These are phyloP conservation scores for Penicillium sp. DNA, from an alignment of 2,329 filamentous ascomycete species.

Conservation along the genomic window DNA sequence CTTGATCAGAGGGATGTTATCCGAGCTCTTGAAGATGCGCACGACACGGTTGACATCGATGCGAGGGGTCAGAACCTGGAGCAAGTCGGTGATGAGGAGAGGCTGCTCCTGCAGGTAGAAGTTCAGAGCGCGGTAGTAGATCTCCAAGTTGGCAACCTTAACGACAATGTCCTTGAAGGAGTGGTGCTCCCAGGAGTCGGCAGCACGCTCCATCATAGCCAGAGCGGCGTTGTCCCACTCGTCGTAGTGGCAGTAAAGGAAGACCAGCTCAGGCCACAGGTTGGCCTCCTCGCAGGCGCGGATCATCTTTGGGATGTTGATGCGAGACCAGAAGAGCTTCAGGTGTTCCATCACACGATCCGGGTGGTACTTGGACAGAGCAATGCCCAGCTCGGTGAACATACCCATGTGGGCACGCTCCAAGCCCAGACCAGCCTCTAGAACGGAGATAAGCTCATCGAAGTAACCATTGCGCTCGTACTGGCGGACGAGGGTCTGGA, in stretches of 20 bases:
- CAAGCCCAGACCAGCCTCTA: constrained; percentile 92
- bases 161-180: constrained; percentile 98
- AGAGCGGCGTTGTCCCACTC: constrained; percentile 97
- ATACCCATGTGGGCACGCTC: constrained; percentile 95
- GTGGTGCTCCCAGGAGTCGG: constrained; percentile 98
- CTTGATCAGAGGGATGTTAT: constrained; percentile 97
- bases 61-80: constrained; percentile 86
- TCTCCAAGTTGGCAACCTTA: constrained; percentile 97
- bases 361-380: constrained; percentile 90
- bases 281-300: constrained; percentile 90
- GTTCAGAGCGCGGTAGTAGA: constrained; percentile 96
- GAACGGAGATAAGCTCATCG: constrained; percentile 90
- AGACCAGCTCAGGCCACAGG: constrained; percentile 95
- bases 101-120: constrained; percentile 98
- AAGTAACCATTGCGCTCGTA: constrained; percentile 98
- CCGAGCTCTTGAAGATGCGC: constrained; percentile 97
- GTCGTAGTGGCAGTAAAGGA: constrained; percentile 97
- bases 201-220: constrained; percentile 95
- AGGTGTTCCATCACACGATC: constrained; percentile 98
- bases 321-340: constrained; percentile 96
- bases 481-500: constrained; percentile 89
- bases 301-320: constrained; percentile 98
- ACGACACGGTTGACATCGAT: constrained; percentile 99
- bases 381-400: constrained; percentile 92
- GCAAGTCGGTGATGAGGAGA: constrained; percentile 88